Percentiles rank a stretch among this genome's conserved stretches.
phyloP scores from a whole-genome alignment of 805 yeast genomes.

The Peterozyma toletana region DNA sequence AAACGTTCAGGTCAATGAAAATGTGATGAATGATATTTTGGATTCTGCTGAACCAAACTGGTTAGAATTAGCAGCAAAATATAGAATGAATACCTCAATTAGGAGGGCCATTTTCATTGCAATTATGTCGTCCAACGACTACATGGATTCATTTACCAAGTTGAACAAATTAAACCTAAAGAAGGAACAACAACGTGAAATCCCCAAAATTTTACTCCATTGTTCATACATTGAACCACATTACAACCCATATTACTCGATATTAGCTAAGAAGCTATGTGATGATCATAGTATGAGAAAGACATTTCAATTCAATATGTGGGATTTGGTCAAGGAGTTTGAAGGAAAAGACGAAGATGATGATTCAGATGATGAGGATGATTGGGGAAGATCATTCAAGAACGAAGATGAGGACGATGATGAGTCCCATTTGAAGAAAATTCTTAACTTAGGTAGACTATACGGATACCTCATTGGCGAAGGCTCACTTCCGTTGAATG shows the following conservation, averaged over 20 bases:
- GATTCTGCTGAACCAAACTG: slow-evolving; percentile 79
- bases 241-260: slow-evolving; percentile 86
- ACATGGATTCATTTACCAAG: slow-evolving; percentile 76
- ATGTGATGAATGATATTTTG: slow-evolving; percentile 49
- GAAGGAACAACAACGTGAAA: slow-evolving; percentile 75
- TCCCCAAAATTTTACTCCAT: slow-evolving; percentile 78
- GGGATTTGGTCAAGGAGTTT: slow-evolving; percentile 77
- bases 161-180: slow-evolving; percentile 75
- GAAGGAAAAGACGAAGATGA: slow-evolving; percentile 45
- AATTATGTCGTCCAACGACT: slow-evolving; percentile 93
- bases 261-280: slow-evolving; percentile 72
- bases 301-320: slow-evolving; percentile 79
- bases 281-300: slow-evolving; percentile 69
- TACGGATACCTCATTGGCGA: slow-evolving; percentile 73
- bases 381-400: slow-evolving; percentile 11
- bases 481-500: slow-evolving; percentile 64
- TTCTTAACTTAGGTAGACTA: slow-evolving; percentile 71
- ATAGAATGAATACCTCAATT: slow-evolving; percentile 92
- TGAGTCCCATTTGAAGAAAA: slow-evolving; percentile 46
- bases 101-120: slow-evolving; percentile 92
- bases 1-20: slow-evolving; percentile 28
- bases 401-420: slow-evolving; percentile 38
- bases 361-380: slow-evolving; percentile 35
- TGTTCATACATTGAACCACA: slow-evolving; percentile 78
- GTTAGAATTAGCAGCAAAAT: slow-evolving; percentile 77